Base-by-base conservation (phyloP, 495 filamentous ascomycete species). In the Paragyromitra xinjiangensis region DNA sequence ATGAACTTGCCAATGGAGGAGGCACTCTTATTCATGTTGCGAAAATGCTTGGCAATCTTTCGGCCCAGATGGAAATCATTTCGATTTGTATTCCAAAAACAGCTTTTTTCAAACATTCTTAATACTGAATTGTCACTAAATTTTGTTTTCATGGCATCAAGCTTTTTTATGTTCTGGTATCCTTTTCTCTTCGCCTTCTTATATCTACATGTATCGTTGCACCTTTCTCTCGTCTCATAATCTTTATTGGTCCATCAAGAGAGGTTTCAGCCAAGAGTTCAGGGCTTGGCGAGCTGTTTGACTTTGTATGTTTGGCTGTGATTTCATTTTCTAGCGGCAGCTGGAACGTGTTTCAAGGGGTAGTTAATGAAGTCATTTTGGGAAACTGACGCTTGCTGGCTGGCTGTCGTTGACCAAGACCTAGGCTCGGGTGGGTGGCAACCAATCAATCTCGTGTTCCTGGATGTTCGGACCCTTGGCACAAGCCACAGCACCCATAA, bases 271-370 rank as follows among this genome's bases (percentile, higher is more conserved):
- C 19, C 39, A 45, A 55, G 73, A 34, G 37, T 3, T 14, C 26
- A 50, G 40, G 40, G 55, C n/a, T 37, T 19, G 34, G 14, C 59
- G 7, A 12, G 19, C 16, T 9, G 12, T 26, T 65, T 7, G 26
- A 50, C 22, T 26, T 74, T 59, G 45, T 50, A 34, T 61, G 51
- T 72, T 77, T 72, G 51, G 56, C 45, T 75, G 37, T 9, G 16
- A 65, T 40, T 44, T 42, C 37, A 29, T 61, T 16, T 19, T 39
- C 26, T 50, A 44, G 73, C 67, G 73, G 67, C 48, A 71, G 62
- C 34, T 51, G 59, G 58, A 64, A 56, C 40, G 26, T 26, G 62
- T 67, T 77, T 77, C 73, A 71, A 70, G 73, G 67, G 73, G 69
- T 39, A 65, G 48, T 6, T n/a, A 51, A 59, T 76, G 51, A 71